Conservation (phyloP, 202 grass and related monocot genomes). For the Zizania palustris region DNA sequence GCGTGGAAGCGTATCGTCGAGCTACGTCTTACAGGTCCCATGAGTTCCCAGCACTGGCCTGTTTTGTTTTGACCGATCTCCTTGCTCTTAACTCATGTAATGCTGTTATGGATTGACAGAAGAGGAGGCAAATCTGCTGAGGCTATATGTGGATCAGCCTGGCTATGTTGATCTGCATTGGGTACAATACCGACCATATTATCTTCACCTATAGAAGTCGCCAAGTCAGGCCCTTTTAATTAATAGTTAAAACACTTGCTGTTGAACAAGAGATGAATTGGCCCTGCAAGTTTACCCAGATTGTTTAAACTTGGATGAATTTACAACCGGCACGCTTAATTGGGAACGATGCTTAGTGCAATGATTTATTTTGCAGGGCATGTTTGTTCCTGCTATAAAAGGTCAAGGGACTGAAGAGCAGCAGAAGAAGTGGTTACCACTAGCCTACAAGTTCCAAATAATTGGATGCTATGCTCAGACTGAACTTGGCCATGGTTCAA, state of each 20-base stretch:
- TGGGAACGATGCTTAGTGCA: not conserved
- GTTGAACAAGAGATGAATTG: too few species aligned
- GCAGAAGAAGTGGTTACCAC: conserved; percentile 87
- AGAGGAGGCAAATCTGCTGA: conserved; percentile 79
- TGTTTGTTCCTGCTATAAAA: conserved; percentile 99
- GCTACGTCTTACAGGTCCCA: conserved; percentile 75
- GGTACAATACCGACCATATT: conserved; percentile 45
- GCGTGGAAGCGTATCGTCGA: conserved; percentile 86
- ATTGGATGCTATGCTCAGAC: conserved; percentile 99
- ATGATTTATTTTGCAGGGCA: conserved; percentile 56
- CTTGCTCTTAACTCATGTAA: conserved; percentile 23
- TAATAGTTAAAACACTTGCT: too few species aligned
- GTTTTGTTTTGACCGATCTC: not conserved
- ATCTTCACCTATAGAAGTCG: not conserved
- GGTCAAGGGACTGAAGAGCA: conserved; percentile 95
- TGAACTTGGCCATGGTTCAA: conserved; percentile 96
- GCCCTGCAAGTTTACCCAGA: not conserved
- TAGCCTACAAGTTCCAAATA: conserved; percentile 90
- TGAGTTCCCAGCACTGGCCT: not conserved
- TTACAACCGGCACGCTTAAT: not conserved
- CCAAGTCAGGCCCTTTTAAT: too few species aligned
- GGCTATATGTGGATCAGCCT: conserved; percentile 81
- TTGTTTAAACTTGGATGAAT: not conserved
- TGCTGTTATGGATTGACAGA: conserved; percentile 49
- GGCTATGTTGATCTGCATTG: conserved; percentile 93